These are phyloP conservation scores for Poronia punctata DNA, from an alignment of 495 filamentous ascomycete genomes.

Conservation along the genomic window DNA sequence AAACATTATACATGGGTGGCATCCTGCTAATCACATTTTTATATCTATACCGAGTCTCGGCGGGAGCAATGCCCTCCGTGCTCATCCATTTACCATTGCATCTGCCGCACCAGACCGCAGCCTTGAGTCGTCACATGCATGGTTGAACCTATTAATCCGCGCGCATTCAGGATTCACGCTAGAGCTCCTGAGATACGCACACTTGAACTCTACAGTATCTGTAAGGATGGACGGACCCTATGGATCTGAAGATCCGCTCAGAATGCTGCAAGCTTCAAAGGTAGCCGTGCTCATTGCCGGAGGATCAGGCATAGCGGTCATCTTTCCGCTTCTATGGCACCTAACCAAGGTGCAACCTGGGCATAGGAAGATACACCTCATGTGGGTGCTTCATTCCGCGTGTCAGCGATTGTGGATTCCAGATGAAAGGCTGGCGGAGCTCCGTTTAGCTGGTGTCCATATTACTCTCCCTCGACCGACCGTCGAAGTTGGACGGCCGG, in stretches of 20 bases:
- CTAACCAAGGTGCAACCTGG: constrained; percentile 16
- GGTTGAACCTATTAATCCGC: constrained; percentile 48
- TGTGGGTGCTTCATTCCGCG: constrained; percentile 50
- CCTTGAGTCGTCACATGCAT: constrained; percentile 25
- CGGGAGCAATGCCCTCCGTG: constrained; percentile 38
- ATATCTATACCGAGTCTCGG: constrained; percentile 46
- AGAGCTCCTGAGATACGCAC: constrained; percentile 44
- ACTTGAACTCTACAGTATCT: constrained; percentile 24
- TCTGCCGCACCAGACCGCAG: constrained; percentile 35
- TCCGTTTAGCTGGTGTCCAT: constrained; percentile 37
- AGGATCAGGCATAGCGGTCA: constrained; percentile 56
- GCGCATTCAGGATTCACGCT: constrained; percentile 53
- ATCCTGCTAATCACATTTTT: constrained; percentile 53
- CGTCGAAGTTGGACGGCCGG: constrained; percentile 42
- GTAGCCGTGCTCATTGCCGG: constrained; percentile 51
- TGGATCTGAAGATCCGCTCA: constrained; percentile 32
- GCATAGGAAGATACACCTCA: constrained; percentile 39
- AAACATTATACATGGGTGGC: constrained; percentile 45
- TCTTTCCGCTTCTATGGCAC: constrained; percentile 45
- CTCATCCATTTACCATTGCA: constrained; percentile 58
- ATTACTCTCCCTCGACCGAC: constrained; percentile 48
- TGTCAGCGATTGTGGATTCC: constrained; percentile 47
- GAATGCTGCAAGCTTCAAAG: constrained; percentile 34
- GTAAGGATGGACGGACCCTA: constrained; percentile 53
- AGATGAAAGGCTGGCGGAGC: constrained; percentile 35